Base-by-base conservation (phyloP, 1,284 basidiomycete species). In the Trametes pubescens region DNA sequence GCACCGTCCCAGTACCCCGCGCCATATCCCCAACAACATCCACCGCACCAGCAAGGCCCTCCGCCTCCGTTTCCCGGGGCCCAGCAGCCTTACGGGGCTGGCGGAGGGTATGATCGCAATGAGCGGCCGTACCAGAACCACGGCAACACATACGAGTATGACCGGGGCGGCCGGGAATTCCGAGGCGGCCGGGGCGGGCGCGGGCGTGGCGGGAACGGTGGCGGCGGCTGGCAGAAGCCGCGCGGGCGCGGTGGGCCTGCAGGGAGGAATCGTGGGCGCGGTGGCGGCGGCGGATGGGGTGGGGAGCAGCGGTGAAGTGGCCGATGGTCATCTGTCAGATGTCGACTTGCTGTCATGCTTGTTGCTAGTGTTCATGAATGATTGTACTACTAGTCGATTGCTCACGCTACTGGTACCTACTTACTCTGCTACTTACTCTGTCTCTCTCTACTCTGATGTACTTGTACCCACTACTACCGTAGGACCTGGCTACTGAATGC, bases 141-240 rank as follows among this genome's bases (percentile, higher is more conserved):
- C 16, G 37, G 24, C 54, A 49, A 29, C 35, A 5, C 53, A 5
- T 21, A 51, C 32, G 43, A 57, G 14, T 65, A 57, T 26, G 68
- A 70, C 51, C 58, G 68, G 22, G 71, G 71, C 32, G 68, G 69
- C 48, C 58, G 68, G 22, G 71, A 70, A 10, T 65, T 69, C 32
- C 65, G 69, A 37, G 62, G 72, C 9, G 62, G 65, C 9, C 46
- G 73, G 14, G 69, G 73, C 29, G 65, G 63, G 26, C 76, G 80
- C 24, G 75, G 81, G 1, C 72, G 80, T 22, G 74, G 77, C 24
- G 75, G 81, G 1, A 71, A 80, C 22, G 74, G 77, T 13, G 72
- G 83, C n/a, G 87, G 89, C 69, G 80, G 85, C 43, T 89, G 88
- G 87, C 78, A 78, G 52, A 73, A 73, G 40, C 64, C 69, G 18